Evolutionary conservation across 2,329 filamentous ascomycete genomes (phyloP), one percentile per base, ranked within the genome.

Genomic region (Penicillium sp.): DNA sequence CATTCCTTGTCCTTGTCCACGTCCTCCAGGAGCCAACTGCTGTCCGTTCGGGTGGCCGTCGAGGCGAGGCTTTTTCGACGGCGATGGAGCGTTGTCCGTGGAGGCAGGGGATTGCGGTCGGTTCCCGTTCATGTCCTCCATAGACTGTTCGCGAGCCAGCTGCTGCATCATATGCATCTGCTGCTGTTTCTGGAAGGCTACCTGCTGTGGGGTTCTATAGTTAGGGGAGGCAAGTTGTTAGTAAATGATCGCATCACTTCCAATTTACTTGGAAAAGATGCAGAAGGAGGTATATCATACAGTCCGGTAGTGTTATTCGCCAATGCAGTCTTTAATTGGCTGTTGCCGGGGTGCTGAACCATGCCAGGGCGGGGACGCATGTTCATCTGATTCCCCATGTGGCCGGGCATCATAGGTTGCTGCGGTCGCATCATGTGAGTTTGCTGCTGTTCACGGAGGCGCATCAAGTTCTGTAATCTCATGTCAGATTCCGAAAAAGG

Each of bases 71-170:
- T 93, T 86, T 80, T 98, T 98, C 61, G 90, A 93, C 2, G 93
- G 93, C 31, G 93, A 98, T 4, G 92, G 91, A 26, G 91, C 92
- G 69, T 95, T 95, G 52, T 97, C 93, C 54, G 87, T 88, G 37
- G 89, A 88, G 50, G 87, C 87, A 8, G 93, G 93, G 33, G 93
- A 96, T 56, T 88, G 87, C 27, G 91, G 88, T 58, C 92, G 86
- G 65, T 88, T 87, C 58, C 89, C 90, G 75, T 89, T 91, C 74
- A 89, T 89, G 67, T 96, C 91, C 84, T 95, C 91, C 61, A 89
- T 87, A 16, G 91, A 93, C 53, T 90, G 90, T 68, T 96, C 91
- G 58, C 91, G 84, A 73, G 93, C 90, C 90, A 96, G 96, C 72
- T 90, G 87, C 68, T 90, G 86, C 76, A 92, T 88, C 73, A 85